Evolutionary conservation across 306 rosid species (phyloP), one percentile per base, ranked within the genome.

Genomic region (Cucumis hystrix): DNA sequence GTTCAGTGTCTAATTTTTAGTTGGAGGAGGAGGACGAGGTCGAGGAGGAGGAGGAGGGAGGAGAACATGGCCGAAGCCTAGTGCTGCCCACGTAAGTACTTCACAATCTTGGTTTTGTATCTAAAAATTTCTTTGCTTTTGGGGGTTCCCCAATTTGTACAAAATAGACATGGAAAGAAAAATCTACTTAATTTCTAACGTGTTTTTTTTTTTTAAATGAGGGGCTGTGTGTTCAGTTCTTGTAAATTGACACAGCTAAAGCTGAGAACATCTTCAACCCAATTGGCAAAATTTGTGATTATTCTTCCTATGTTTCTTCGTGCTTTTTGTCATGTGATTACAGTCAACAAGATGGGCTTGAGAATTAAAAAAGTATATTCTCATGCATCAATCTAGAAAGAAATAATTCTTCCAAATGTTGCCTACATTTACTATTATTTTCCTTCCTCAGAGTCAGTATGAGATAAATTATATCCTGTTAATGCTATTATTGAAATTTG

Each of bases 111-210:
- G 75, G 84, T 69, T 75, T 83, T 87, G 85, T 80, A 83, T 57
- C 81, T 78, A 28, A 66, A 75, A 82, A 41, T 43, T 68, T 69
- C 20, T 69, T 69, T 69, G 75, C 39, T 69, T 80, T 77, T 49
- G n/a, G 83, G 49, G 57, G 60, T 74, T 70, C 81, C 55, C 74
- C 75, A 14, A 49, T 41, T 77, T 89, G 92, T 87, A 89, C 84
- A 86, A 83, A 80, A 74, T 74, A 77, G 80, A 83, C 80, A 64
- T 67, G 79, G 83, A 82, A 77, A 80, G 39, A 13, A 79, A 79
- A 75, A 20, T 39, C 35, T 15, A 47, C 78, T 30, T 52, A 47
- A 23, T 37, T 76, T 76, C 74, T 57, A 40, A 39, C 75, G 71
- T 41, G 35, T n/a, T 51, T 49, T 64, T 16, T 57, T 43, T 41